These are phyloP conservation scores for Claviceps monticola DNA, from an alignment of 2,329 filamentous ascomycete genomes.

Conservation along the genomic window DNA sequence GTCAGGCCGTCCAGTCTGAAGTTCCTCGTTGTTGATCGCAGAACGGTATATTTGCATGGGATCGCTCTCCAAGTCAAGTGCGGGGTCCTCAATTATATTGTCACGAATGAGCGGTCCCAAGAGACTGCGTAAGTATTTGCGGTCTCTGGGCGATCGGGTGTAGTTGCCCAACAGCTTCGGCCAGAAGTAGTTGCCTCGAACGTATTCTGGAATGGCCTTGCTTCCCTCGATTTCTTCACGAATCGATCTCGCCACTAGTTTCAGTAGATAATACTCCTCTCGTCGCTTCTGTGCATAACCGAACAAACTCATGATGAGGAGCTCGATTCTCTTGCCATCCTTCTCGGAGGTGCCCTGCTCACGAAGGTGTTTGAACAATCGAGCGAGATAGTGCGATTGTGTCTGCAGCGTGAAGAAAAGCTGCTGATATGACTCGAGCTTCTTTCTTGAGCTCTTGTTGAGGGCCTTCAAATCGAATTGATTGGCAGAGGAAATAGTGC, in stretches of 20 bases:
- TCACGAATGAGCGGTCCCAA: constrained; percentile 76
- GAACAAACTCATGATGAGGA: constrained; percentile 90
- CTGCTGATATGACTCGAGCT: constrained; percentile 93
- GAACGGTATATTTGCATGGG: constrained; percentile 95
- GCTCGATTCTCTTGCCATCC: constrained; percentile 83
- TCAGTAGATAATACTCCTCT: constrained; percentile 93
- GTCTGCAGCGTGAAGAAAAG: constrained; percentile 96
- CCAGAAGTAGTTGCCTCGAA: constrained; percentile 89
- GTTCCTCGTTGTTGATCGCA: constrained; percentile 92
- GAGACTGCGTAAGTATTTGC: constrained; percentile 81
- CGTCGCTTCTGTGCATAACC: constrained; percentile 93
- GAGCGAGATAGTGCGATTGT: constrained; percentile 84
- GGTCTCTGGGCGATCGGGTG: constrained; percentile 76
- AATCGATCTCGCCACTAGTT: constrained; percentile 69
- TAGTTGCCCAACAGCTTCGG: constrained; percentile 75
- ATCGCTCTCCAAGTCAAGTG: constrained; percentile 87
- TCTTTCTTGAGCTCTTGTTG: constrained; percentile 91
- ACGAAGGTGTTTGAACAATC: constrained; percentile 71
- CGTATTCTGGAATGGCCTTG: constrained; percentile 64
- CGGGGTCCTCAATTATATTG: constrained; percentile 84
- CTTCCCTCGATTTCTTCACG: constrained; percentile 73
- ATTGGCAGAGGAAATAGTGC: constrained; percentile 76
- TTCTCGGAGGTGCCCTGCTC: constrained; percentile 79
- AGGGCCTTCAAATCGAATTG: constrained; percentile 93
- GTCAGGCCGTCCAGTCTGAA: constrained; percentile 77